Base-by-base conservation (phyloP, 2,329 filamentous ascomycete genomes). In the Leptographium galeiforme region DNA sequence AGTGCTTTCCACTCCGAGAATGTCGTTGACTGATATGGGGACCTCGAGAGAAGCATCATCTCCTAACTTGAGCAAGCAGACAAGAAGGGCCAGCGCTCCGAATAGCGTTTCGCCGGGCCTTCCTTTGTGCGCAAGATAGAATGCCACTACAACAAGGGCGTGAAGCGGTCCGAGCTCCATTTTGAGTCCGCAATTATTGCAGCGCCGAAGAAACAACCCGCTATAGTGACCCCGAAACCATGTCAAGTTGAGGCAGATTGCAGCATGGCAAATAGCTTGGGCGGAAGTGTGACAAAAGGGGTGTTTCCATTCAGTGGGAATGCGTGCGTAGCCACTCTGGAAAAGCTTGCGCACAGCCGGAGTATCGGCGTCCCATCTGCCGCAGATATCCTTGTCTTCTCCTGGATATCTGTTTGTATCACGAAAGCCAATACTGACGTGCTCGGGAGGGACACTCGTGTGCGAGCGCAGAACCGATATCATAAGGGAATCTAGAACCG, bases 291-390 rank as follows among this genome's bases (percentile, higher is more conserved):
- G 57, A 14, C 53, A 55, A 25, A 58, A 57, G 14, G 53, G 32
- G 14, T 58, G 57, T 32, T 55, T 57, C 57, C 57, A 58, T 4
- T 14, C 38, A 13, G 34, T 33, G 8, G 54, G 54, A 34, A 56
- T 46, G 12, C 46, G 36, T 4, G 38, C 16, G 6, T 45, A 30
- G 4, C 54, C 54, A 38, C 13, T 41, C 16, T 19, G 39, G 36
- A 53, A 51, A 16, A 51, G 51, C 6, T 25, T 48, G 44, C 54
- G 54, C 4, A 51, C 33, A 19, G 16, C 32, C 6, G 47, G 54
- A 6, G 51, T 48, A 36, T 50, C 54, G 6, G 48, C 39, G 41
- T 56, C 54, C 48, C 48, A 56, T 19, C 54, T 50, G 5, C 54
- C 54, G 19, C 54, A 56, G 30, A 53, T 33, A 19, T 56, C 54